phyloP scores from a whole-genome alignment of 129 eudicot genomes.

The Glebionis coronaria region DNA sequence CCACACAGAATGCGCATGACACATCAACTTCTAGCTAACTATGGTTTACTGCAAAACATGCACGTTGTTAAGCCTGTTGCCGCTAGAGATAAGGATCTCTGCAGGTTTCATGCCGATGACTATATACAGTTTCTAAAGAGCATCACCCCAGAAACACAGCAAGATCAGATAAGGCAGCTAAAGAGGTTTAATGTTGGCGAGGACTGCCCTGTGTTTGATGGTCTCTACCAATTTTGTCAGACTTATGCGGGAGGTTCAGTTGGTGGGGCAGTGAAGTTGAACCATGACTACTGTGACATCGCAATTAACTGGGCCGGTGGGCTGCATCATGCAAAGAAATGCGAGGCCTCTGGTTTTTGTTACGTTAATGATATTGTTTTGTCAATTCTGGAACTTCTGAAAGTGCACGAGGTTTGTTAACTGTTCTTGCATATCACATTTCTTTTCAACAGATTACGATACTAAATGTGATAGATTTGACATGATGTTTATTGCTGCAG shows the following conservation, averaged over 20 bases:
- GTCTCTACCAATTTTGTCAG: slow-evolving; percentile 69
- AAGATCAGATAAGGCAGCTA: slow-evolving; percentile 64
- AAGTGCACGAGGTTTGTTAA: slow-evolving; percentile 58
- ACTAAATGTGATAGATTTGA: background rate
- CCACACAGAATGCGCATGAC: slow-evolving; percentile 97
- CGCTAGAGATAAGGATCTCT: slow-evolving; percentile 68
- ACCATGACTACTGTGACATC: slow-evolving; percentile 60
- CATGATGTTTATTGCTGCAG: slow-evolving; percentile 41
- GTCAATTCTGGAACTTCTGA: slow-evolving; percentile 70
- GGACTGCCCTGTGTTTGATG: slow-evolving; percentile 80
- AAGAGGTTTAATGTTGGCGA: slow-evolving; percentile 71
- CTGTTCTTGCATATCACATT: background rate
- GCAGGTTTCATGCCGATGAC: slow-evolving; percentile 80
- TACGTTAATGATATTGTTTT: slow-evolving; percentile 76
- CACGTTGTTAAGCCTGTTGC: slow-evolving; percentile 63
- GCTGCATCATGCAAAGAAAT: slow-evolving; percentile 77
- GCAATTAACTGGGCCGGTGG: slow-evolving; percentile 87
- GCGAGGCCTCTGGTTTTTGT: slow-evolving; percentile 85
- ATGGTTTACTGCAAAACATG: slow-evolving; percentile 67
- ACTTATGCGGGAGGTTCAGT: slow-evolving; percentile 82
- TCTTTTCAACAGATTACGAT: background rate
- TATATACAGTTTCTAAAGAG: slow-evolving; percentile 63
- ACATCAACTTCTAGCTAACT: slow-evolving; percentile 70
- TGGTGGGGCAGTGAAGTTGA: slow-evolving; percentile 70
- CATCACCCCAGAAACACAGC: slow-evolving; percentile 75